Percentiles rank a stretch among this genome's conserved stretches.
Conservation (phyloP, 306 rosid genomes). For the Quercus parvula region DNA sequence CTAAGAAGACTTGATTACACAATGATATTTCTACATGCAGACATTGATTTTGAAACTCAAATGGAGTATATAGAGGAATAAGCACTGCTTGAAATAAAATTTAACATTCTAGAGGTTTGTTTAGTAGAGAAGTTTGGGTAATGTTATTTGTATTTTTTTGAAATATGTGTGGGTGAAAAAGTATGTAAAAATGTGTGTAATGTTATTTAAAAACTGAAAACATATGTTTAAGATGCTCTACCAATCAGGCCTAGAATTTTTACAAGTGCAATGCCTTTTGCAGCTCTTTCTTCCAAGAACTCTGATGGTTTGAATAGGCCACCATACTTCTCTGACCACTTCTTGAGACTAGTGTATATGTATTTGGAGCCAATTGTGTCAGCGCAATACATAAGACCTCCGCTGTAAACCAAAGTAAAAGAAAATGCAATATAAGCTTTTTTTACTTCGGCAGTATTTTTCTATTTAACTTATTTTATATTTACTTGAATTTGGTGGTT, state of each 20-base stretch:
- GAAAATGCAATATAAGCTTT: neutral
- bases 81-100: neutral
- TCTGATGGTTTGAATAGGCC: conserved; percentile 79
- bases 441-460: no score
- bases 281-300: conserved; percentile 85
- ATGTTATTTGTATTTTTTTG: no score
- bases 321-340: conserved; percentile 82
- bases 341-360: conserved; percentile 65
- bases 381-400: conserved; percentile 88
- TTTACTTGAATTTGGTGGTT: no score
- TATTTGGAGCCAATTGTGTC: conserved; percentile 78
- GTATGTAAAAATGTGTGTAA: no score
- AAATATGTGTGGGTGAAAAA: no score
- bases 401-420: conserved; percentile 46
- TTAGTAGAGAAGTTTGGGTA: no score
- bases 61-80: no score
- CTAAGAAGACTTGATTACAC: no score
- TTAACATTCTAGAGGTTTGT: conserved; percentile 4
- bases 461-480: neutral
- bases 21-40: no score
- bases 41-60: no score
- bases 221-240: no score
- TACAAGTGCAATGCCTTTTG: conserved; percentile 74
- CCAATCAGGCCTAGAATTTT: conserved; percentile 20
- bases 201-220: no score